These are phyloP conservation scores for Mortierella sp. DNA, from an alignment of 371 early-diverging fungal genomes.

Conservation along the genomic window DNA sequence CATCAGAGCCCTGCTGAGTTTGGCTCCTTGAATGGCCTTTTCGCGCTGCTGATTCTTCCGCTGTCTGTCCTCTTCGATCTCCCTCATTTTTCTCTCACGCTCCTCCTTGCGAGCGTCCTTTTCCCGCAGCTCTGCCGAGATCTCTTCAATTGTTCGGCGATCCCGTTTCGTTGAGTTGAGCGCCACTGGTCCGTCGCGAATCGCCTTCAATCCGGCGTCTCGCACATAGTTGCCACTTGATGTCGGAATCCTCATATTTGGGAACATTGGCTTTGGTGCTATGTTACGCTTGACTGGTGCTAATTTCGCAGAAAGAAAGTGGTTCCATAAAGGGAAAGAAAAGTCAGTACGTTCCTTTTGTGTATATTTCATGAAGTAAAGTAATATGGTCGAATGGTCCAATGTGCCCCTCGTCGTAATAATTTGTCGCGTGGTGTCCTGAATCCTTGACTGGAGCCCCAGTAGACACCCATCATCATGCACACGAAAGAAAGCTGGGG, in stretches of 20 bases:
- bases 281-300: conserved; percentile 33
- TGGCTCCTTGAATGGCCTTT: conserved; percentile 36
- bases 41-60: conserved; percentile 34
- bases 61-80: conserved; percentile 47
- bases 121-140: conserved; percentile 23
- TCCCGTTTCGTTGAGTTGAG: conserved; percentile 49
- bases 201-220: conserved; percentile 44
- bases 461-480: no score
- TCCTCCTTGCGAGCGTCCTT: conserved; percentile 33
- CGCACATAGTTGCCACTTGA: conserved; percentile 30
- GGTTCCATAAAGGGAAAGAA: not conserved
- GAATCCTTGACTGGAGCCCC: not conserved
- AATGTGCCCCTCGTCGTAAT: not conserved
- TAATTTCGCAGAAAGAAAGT: not conserved
- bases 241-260: conserved; percentile 30
- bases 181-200: conserved; percentile 38
- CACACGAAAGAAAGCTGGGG: not conserved
- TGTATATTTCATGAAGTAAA: no score
- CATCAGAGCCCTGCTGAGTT: conserved; percentile 39
- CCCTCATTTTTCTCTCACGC: conserved; percentile 32
- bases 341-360: not conserved
- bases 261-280: conserved; percentile 33
- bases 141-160: conserved; percentile 35
- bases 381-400: not conserved
- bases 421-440: not conserved